A percentile compares a stretch with the other conserved stretches of the same genome.
Conservation (phyloP, 768 basidiomycete species). For the Mycena metata region DNA sequence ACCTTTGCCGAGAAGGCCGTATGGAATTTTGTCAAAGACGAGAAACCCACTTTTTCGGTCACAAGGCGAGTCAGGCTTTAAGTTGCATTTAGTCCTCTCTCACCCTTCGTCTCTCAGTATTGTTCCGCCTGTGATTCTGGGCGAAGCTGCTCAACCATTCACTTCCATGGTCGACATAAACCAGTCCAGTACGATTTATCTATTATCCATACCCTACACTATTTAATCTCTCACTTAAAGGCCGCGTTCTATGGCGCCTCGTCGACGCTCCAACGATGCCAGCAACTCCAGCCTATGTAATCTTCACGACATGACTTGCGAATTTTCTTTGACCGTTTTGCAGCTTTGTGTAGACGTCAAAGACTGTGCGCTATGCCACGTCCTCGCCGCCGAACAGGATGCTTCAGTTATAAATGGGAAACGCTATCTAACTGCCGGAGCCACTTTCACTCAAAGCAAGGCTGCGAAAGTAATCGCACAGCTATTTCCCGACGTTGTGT, state of each 20-base stretch:
- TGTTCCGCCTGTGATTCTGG: conserved; percentile 26
- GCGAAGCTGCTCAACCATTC: conserved; percentile 27
- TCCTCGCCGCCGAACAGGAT: conserved; percentile 26
- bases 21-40: conserved; percentile 13
- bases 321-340: background rate
- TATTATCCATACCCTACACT: too few relatives aligned
- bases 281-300: conserved; percentile 21
- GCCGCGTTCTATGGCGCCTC: conserved; percentile 20
- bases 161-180: conserved; percentile 27
- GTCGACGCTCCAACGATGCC: conserved; percentile 23
- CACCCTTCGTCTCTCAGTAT: background rate
- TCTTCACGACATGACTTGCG: too few relatives aligned
- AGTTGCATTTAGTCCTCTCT: background rate
- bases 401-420: conserved; percentile 14
- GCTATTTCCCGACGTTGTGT: conserved; percentile 17
- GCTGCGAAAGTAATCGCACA: conserved; percentile 21
- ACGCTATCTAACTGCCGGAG: conserved; percentile 21
- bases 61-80: background rate
- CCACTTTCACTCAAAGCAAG: conserved; percentile 5
- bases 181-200: conserved; percentile 13
- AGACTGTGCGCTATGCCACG: conserved; percentile 29
- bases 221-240: background rate
- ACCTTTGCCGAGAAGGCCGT: conserved; percentile 24
- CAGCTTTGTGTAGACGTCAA: conserved; percentile 29
- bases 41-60: conserved; percentile 16